Evolutionary conservation across 169 alveolate genomes (phyloP).

Genomic region (Plasmodium sp.): DNA sequence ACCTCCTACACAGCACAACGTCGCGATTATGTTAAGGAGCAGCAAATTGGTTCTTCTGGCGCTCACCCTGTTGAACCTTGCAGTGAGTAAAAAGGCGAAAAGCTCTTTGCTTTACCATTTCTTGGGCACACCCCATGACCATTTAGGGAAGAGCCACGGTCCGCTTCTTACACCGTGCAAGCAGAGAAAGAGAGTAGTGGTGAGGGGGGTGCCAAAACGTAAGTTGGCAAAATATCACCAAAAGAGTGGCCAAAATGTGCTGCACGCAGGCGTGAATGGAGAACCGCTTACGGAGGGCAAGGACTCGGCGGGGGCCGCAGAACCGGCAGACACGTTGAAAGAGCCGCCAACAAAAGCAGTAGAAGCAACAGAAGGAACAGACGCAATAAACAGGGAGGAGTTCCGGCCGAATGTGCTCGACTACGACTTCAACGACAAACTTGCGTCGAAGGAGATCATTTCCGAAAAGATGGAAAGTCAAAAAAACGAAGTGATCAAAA

Average conservation of each 20-base stretch:
- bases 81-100: conserved; percentile 31
- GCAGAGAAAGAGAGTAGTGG: not conserved
- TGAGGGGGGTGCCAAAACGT: not conserved
- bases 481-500: conserved; percentile 57
- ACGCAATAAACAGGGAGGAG: not conserved
- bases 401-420: not conserved
- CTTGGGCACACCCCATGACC: conserved; percentile 5
- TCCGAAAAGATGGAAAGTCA: conserved; percentile 16
- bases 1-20: not conserved
- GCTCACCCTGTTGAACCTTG: conserved; percentile 17
- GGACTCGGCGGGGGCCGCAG: not conserved
- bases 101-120: not conserved
- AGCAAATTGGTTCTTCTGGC: not conserved
- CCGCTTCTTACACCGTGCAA: not conserved
- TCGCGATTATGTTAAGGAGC: conserved; percentile 28
- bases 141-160: not conserved
- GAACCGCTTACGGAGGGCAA: not conserved
- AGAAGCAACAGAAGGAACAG: not conserved
- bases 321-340: too few species aligned
- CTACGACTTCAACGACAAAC: conserved; percentile 9
- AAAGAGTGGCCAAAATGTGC: conserved; percentile 4
- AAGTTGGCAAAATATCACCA: not conserved
- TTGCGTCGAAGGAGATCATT: conserved; percentile 37
- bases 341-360: too few species aligned
- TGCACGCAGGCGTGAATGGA: not conserved